Evolutionary conservation across 495 filamentous ascomycete species (phyloP).

Genomic region (Lindgomyces ingoldianus): DNA sequence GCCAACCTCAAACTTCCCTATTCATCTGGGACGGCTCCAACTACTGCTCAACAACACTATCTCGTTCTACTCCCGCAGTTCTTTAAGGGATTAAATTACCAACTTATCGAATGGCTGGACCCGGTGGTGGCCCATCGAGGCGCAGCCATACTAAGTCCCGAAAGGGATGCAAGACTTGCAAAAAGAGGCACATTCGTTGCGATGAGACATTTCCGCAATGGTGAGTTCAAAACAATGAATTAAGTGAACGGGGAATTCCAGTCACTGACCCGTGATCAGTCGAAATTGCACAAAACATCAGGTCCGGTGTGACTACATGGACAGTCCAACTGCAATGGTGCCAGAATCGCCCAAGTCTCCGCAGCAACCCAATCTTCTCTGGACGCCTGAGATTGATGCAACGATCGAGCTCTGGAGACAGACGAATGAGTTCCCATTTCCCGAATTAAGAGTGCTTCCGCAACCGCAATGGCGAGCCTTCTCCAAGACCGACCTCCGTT

Average conservation of each 20-base stretch:
- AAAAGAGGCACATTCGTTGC: conserved; percentile 94
- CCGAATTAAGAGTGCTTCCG: conserved; percentile 71
- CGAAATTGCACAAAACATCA: conserved; percentile 99
- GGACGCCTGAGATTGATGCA: conserved; percentile 76
- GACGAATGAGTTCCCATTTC: conserved; percentile 85
- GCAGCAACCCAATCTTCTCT: conserved; percentile 74
- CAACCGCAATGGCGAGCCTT: conserved; percentile 64
- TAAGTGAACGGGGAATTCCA: background rate
- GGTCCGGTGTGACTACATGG: conserved; percentile 96
- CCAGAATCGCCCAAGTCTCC: conserved; percentile 58
- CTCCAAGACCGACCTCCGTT: conserved; percentile 73
- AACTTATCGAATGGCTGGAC: conserved; percentile 60
- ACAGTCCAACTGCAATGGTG: conserved; percentile 64
- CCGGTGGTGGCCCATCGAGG: conserved; percentile 70
- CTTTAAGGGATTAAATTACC: background rate
- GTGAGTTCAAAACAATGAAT: conserved; percentile 56
- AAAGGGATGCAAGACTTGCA: conserved; percentile 97
- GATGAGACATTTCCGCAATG: conserved; percentile 98
- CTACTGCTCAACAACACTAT: background rate
- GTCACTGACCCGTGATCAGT: conserved; percentile 51
- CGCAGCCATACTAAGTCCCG: conserved; percentile 95
- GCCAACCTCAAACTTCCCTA: conserved; percentile 12
- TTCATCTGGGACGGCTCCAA: background rate
- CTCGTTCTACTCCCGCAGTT: background rate
- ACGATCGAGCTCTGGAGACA: conserved; percentile 80